Base-by-base conservation (phyloP, 768 basidiomycete genomes). In the Artomyces pyxidatus region DNA sequence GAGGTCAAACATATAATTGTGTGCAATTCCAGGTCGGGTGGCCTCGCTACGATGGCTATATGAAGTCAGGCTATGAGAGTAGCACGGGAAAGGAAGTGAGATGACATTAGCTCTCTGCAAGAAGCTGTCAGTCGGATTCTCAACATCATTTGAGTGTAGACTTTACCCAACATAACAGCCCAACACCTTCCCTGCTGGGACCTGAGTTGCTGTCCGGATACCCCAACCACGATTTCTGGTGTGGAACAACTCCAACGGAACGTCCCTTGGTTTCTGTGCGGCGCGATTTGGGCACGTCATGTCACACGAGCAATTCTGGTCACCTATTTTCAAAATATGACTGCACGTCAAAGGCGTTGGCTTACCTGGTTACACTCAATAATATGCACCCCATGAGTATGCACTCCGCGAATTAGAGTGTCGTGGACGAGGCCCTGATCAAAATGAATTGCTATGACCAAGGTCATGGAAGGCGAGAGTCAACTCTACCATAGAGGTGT, bases 151-250 rank as follows among this genome's bases (percentile, higher is more conserved):
- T 21, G 28, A 22, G 27, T 23, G 12, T 4, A 30, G 6, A 11
- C 59, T 70, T 28, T 57, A 84, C 85, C 85, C 85, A 47, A 83
- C 76, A 56, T 82, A 87, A 9, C 81, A 65, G 2, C 85, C 85
- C 22, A 87, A 51, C 3, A 86, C 77, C 52, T 78, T 81, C 4
- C 84, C 84, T 42, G 49, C 63, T 19, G 63, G 62, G 0, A 86
- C 54, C 23, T 65, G 57, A 0, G 59, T 54, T 6, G 69, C 55
- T 0, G 77, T 62, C n/a, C 81, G 69, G 3, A 74, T 82, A 6
- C 85, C 84, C 84, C 83, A 87, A 3, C 85, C 85, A 48, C 74
- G 67, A 17, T 65, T 58, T 4, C 47, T 30, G 0, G 84, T 86
- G 53, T 81, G 77, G 71, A 85, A 85, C n/a, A 87, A 62, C 53